Evolutionary conservation across 352 stramenopile species (phyloP).

Genomic region (Saprolegnia parasitica): DNA sequence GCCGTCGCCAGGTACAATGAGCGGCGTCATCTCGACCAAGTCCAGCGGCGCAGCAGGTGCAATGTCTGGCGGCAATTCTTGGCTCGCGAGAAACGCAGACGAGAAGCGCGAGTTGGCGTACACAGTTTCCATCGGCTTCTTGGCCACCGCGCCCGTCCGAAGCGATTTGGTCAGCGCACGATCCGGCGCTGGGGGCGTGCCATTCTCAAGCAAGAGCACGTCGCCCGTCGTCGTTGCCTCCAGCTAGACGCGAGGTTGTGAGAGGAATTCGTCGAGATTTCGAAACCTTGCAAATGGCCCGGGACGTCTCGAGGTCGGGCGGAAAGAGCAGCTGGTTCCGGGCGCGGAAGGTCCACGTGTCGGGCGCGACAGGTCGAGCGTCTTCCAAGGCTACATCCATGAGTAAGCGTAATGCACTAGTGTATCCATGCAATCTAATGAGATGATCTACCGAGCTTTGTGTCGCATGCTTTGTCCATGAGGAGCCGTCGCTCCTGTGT

Average conservation of each 20-base stretch:
- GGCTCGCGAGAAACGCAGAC: slow-evolving; percentile 8
- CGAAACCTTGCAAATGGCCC: slow-evolving; percentile 55
- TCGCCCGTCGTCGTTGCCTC: background rate
- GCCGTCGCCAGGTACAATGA: slow-evolving; percentile 55
- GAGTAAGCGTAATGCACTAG: too few species aligned
- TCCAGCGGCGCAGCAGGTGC: background rate
- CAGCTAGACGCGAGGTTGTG: background rate
- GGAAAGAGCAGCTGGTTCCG: slow-evolving; percentile 74
- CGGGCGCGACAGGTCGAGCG: slow-evolving; percentile 52
- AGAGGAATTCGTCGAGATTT: background rate
- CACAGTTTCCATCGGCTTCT: slow-evolving; percentile 46
- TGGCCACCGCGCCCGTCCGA: slow-evolving; percentile 33
- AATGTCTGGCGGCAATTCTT: slow-evolving; percentile 2
- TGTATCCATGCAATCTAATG: background rate
- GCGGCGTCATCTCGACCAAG: slow-evolving; percentile 74
- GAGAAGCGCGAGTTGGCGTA: slow-evolving; percentile 72
- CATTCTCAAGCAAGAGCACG: slow-evolving; percentile 47
- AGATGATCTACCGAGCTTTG: slow-evolving; percentile 38
- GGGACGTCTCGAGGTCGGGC: slow-evolving; percentile 52
- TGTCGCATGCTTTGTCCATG: slow-evolving; percentile 51
- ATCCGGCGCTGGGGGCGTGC: background rate
- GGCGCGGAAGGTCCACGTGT: slow-evolving; percentile 69
- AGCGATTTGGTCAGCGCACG: background rate
- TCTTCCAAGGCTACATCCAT: slow-evolving; percentile 50
- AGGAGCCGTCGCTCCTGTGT: slow-evolving; percentile 54